A percentile compares a stretch with the other conserved stretches of the same genome.
These are phyloP conservation scores for Soucietia sequanensis DNA, from an alignment of 805 yeast genomes.

Conservation along the genomic window DNA sequence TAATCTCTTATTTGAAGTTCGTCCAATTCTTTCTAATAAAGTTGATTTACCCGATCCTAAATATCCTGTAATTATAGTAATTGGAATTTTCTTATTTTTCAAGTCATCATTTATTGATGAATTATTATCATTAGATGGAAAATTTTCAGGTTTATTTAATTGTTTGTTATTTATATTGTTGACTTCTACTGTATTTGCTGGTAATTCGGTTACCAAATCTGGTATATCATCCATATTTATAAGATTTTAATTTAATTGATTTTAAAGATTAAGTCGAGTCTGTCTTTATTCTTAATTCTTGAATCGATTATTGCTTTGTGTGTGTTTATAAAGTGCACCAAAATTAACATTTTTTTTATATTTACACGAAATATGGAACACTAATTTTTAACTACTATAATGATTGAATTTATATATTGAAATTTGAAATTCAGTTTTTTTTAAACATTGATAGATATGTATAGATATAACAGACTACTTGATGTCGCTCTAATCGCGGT, in stretches of 20 bases:
- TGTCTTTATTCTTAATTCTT: too few relatives aligned
- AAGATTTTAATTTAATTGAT: too few relatives aligned
- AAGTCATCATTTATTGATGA: conserved; percentile 9
- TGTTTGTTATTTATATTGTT: conserved; percentile 2
- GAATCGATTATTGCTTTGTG: too few relatives aligned
- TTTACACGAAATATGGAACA: too few relatives aligned
- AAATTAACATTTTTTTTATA: too few relatives aligned
- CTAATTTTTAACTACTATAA: too few relatives aligned
- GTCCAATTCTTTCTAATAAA: conserved; percentile 69
- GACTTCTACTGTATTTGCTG: not conserved
- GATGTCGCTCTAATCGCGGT: conserved; percentile 38
- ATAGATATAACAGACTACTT: too few relatives aligned
- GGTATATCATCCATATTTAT: conserved; percentile 30
- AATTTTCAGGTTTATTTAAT: not conserved
- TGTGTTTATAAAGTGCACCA: too few relatives aligned
- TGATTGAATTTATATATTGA: too few relatives aligned
- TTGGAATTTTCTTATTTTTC: conserved; percentile 61
- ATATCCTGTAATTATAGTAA: conserved; percentile 92
- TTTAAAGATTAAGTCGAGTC: too few relatives aligned
- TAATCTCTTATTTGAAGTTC: conserved; percentile 64
- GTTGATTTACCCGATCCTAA: conserved; percentile 95
- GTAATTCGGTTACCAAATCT: conserved; percentile 26
- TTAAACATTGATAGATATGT: too few relatives aligned
- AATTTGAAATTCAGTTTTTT: too few relatives aligned
- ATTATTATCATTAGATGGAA: not conserved